A percentile compares a stretch with the other conserved stretches of the same genome.
Conservation (phyloP, 805 yeast genomes). For the Phaffomyces opuntiae region DNA sequence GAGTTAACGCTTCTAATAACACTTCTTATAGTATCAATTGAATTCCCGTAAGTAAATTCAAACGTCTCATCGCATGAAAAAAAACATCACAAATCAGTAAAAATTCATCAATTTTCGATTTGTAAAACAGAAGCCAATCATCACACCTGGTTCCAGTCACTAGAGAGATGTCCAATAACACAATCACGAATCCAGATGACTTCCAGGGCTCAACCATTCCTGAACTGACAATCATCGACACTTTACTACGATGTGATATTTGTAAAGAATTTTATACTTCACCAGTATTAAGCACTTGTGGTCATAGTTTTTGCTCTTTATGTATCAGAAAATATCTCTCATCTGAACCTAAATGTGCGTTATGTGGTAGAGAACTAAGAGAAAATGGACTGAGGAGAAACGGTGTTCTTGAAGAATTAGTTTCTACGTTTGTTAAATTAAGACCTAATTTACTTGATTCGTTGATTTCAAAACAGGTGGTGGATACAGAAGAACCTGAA, state of each 20-base stretch:
- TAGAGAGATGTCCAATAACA: not conserved
- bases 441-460: constrained; percentile 33
- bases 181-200: constrained; percentile 60
- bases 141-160: too few relatives aligned
- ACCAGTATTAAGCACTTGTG: constrained; percentile 80
- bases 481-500: too few relatives aligned
- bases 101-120: not conserved
- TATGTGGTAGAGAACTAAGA: constrained; percentile 64
- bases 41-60: too few relatives aligned
- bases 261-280: constrained; percentile 78
- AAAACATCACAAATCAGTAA: too few relatives aligned
- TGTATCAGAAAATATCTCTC: constrained; percentile 72
- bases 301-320: constrained; percentile 83
- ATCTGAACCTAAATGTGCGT: constrained; percentile 61
- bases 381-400: constrained; percentile 67
- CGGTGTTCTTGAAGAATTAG: constrained; percentile 64
- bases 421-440: constrained; percentile 40
- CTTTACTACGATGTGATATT: constrained; percentile 73
- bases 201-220: constrained; percentile 55
- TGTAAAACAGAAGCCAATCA: too few relatives aligned
- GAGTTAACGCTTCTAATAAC: too few relatives aligned
- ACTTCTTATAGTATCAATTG: too few relatives aligned
- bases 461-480: too few relatives aligned
- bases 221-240: constrained; percentile 51
- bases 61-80: not conserved